Percentiles rank a stretch among this genome's conserved stretches.
phyloP scores from a whole-genome alignment of 2,329 filamentous ascomycete genomes.

The Periconia macrospinosa region DNA sequence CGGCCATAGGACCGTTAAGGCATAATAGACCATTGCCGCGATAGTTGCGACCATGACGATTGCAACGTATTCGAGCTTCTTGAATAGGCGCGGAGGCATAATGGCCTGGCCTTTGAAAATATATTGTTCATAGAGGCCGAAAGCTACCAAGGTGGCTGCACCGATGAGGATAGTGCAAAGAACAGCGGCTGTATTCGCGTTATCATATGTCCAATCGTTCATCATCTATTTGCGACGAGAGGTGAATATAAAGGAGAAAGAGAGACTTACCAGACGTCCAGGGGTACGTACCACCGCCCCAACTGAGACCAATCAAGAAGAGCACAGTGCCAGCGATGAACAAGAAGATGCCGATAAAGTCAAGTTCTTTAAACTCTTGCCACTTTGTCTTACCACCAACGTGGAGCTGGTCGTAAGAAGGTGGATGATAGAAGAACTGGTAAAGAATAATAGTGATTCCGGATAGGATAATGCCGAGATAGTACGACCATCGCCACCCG shows the following conservation, averaged over 20 bases:
- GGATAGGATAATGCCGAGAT: constrained; percentile 51
- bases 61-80: constrained; percentile 29
- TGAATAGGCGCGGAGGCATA: constrained; percentile 37
- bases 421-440: constrained; percentile 53
- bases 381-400: constrained; percentile 26
- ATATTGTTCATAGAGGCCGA: constrained; percentile 26
- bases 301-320: constrained; percentile 50
- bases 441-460: constrained; percentile 47
- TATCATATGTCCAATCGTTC: no score
- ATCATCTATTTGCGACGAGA: background rate
- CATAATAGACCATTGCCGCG: constrained; percentile 37
- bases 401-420: constrained; percentile 45
- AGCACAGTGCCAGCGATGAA: constrained; percentile 48
- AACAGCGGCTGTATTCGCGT: constrained; percentile 27
- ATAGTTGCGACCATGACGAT: constrained; percentile 32
- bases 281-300: constrained; percentile 42
- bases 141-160: constrained; percentile 25
- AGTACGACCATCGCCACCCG: constrained; percentile 51
- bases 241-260: no score
- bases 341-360: constrained; percentile 49
- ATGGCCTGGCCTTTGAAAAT: constrained; percentile 34
- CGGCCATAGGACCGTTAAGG: constrained; percentile 36
- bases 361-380: constrained; percentile 39
- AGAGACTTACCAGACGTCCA: constrained; percentile 25
- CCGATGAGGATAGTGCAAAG: constrained; percentile 20